A percentile compares a stretch with the other conserved stretches of the same genome.
These are phyloP conservation scores for Chaetomiaceae sp. DNA, from an alignment of 2,329 filamentous ascomycete genomes.

Conservation along the genomic window DNA sequence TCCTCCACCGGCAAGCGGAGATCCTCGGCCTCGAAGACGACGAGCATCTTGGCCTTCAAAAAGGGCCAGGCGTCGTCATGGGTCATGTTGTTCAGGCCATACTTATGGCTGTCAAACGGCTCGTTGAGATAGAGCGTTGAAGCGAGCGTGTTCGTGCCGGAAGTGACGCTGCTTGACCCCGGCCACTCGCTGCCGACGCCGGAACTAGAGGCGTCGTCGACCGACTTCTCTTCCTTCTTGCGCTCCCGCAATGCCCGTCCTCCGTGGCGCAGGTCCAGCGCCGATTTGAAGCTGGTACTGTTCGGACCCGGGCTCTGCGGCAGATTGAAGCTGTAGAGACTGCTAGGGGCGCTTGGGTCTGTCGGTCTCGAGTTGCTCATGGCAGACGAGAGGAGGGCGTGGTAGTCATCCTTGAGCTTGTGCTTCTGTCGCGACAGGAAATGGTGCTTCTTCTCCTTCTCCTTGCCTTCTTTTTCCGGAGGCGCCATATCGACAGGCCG, in stretches of 20 bases:
- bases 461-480: slow-evolving; percentile 53
- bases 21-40: slow-evolving; percentile 78
- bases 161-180: slow-evolving; percentile 43
- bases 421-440: slow-evolving; percentile 76
- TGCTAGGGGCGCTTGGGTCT: slow-evolving; percentile 69
- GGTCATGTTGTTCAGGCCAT: slow-evolving; percentile 65
- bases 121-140: slow-evolving; percentile 47
- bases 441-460: slow-evolving; percentile 74
- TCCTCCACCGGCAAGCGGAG: slow-evolving; percentile 76
- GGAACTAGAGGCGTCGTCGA: slow-evolving; percentile 45
- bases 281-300: slow-evolving; percentile 70
- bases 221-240: slow-evolving; percentile 62
- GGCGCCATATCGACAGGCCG: slow-evolving; percentile 54
- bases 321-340: slow-evolving; percentile 72
- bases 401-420: slow-evolving; percentile 68
- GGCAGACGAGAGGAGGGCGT: slow-evolving; percentile 68
- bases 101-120: slow-evolving; percentile 50
- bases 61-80: slow-evolving; percentile 79
- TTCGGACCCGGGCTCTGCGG: slow-evolving; percentile 66
- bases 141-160: slow-evolving; percentile 39
- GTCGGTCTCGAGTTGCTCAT: slow-evolving; percentile 72
- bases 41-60: slow-evolving; percentile 67
- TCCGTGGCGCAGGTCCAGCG: slow-evolving; percentile 72
- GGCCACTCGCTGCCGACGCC: slow-evolving; percentile 43
- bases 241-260: slow-evolving; percentile 75